Percentiles rank a stretch among this genome's conserved stretches.
phyloP scores from a whole-genome alignment of 306 rosid genomes.

The Mucuna pruriens region DNA sequence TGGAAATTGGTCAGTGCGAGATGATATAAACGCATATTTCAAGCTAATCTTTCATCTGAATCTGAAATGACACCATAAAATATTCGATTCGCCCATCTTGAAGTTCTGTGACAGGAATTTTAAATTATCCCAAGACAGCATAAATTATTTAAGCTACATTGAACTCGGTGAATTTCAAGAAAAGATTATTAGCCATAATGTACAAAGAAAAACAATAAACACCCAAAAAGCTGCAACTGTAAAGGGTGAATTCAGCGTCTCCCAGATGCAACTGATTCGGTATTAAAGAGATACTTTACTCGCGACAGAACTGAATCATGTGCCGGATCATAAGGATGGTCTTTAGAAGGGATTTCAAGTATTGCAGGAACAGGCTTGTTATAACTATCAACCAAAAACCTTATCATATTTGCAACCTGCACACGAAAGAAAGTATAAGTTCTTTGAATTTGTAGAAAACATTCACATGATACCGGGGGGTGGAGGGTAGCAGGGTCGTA shows the following conservation, averaged over 20 bases:
- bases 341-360: conserved; percentile 93
- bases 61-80: conserved; percentile 28
- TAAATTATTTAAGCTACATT: conserved; percentile 38
- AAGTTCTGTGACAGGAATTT: conserved; percentile 29
- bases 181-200: conserved; percentile 30
- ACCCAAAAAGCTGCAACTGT: conserved; percentile 3
- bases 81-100: conserved; percentile 14
- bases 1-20: neutral
- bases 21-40: conserved; percentile 19
- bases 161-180: conserved; percentile 32
- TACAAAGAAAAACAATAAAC: conserved; percentile 38
- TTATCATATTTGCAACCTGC: conserved; percentile 97
- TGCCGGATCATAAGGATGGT: conserved; percentile 93
- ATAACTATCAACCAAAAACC: conserved; percentile 92
- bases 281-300: conserved; percentile 82
- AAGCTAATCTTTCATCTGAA: conserved; percentile 21
- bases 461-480: neutral
- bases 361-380: conserved; percentile 92
- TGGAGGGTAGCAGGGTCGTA: neutral
- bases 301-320: conserved; percentile 94
- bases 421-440: neutral
- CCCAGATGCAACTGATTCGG: conserved; percentile 89
- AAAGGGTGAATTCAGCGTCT: conserved; percentile 56
- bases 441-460: conserved; percentile 10
- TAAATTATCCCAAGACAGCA: conserved; percentile 24